Evolutionary conservation across 1,139 yeast genomes (phyloP), one percentile per base, ranked within the genome.

Genomic region (Candida sojae): DNA sequence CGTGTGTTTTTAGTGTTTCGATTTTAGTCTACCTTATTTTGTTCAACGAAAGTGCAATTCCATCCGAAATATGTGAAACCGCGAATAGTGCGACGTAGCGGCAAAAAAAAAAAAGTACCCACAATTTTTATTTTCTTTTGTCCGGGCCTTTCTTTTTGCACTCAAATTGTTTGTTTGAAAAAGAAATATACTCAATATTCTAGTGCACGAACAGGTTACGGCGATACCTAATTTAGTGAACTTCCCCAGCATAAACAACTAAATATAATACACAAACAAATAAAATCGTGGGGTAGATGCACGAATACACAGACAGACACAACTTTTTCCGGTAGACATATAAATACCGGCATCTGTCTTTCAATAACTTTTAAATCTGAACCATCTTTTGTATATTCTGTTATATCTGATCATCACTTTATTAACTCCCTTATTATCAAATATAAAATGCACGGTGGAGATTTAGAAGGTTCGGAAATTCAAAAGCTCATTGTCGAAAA

Each of bases 401-500:
- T 17, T 17, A 17, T 17, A 17, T 3, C 21, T 2, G 21, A 17
- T 17, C 35, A n/a, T 12, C 35, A 32, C 11, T 32, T 32, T 12
- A 32, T 12, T 6, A 32, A 3, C 12, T 12, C 35, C 17, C 25
- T 13, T 35, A 13, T 35, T 2, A 35, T n/a, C 6, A 35, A 17
- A 17, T 8, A 23, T 10, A 38, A 26, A 40, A 48, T 48, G 51
- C 51, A 44, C 41, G 47, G 42, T 29, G 49, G 46, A 32, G 30
- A 47, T 26, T 30, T 39, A 35, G 53, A 48, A 23, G 51, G 46
- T 13, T 36, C 39, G 33, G 53, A 50, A 23, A 42, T 48, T 37
- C 51, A 48, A 47, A 48, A 34, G 29, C 29, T 50, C 17, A 48
- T 49, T 36, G 50, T 50, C 38, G 49, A 49, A 47, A 49, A 45